Evolutionary conservation across 805 yeast species (phyloP).

Genomic region (Sungouiella blattae): DNA sequence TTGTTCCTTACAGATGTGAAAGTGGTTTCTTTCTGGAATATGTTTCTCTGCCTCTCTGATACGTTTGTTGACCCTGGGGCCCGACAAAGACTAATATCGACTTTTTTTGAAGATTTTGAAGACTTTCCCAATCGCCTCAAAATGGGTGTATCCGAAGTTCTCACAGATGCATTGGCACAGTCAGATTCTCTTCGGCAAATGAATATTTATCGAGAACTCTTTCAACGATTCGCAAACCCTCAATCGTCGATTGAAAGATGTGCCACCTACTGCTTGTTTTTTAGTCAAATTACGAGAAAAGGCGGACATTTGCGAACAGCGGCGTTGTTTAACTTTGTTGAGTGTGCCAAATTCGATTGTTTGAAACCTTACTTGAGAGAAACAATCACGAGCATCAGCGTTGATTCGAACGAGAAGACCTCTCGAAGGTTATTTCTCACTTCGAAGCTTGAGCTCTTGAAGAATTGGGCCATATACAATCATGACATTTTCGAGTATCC

Average conservation of each 20-base stretch:
- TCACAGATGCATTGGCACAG: conserved; percentile 10
- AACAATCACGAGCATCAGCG: conserved; percentile 24
- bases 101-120: conserved; percentile 18
- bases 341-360: conserved; percentile 30
- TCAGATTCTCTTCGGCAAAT: conserved; percentile 14
- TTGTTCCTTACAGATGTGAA: conserved; percentile 18
- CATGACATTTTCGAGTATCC: conserved; percentile 37
- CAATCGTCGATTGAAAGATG: conserved; percentile 36
- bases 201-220: conserved; percentile 27
- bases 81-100: background rate
- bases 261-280: conserved; percentile 36
- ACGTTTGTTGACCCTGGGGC: background rate
- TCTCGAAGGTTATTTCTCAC: conserved; percentile 24
- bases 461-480: conserved; percentile 41
- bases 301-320: conserved; percentile 31
- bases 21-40: conserved; percentile 2
- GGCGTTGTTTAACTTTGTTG: conserved; percentile 40
- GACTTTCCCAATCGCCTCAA: conserved; percentile 18
- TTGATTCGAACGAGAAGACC: conserved; percentile 6
- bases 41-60: background rate
- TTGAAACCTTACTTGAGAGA: conserved; percentile 27
- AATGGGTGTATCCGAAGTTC: conserved; percentile 13
- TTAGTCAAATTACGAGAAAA: conserved; percentile 25
- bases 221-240: conserved; percentile 28
- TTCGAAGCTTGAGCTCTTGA: conserved; percentile 34